Evolutionary conservation across 2,329 filamentous ascomycete species (phyloP), one percentile per base, ranked within the genome.

Genomic region (Aspergillus japonicus): DNA sequence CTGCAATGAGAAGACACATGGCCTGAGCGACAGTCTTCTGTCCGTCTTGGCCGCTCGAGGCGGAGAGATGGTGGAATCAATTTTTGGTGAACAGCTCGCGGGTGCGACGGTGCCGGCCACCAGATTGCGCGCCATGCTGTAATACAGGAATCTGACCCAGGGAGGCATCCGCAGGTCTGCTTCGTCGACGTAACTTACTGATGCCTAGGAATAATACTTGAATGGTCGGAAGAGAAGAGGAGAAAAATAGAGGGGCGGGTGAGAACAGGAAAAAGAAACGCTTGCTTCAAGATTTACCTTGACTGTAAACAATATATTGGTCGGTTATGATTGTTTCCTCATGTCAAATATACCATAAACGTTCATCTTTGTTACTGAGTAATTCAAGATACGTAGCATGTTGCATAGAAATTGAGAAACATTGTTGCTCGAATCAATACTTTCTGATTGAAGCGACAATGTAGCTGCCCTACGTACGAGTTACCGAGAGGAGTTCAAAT

Each of bases 1-100:
- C 33, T 97, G 93, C 79, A 96, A 92, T 73, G 93, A 98, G 80
- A 87, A 83, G 62, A 96, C 92, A 35, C 94, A 98, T 75, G 94
- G 94, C 61, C 78, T 96, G 77, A 92, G 90, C 73, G 90, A 96
- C 75, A 91, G 89, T 50, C 83, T 96, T 55, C 82, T 96, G 55
- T 94, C 90, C 2, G 89, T 95, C 62, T 80, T 95, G 63, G 86
- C 90, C 6, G 86, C 88, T 26, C 81, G 91, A 57, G 89, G 89
- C 35, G 90, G 89, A 26, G 90, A 95, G 77, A 87, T 95, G 72
- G 89, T 94, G 19, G 77, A 87, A 61, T 89, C 87, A 39, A 88
- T 95, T 62, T 95, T 95, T 74, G 84, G 80, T 24, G 69, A 73
- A 23, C 70, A 74, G 62, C 62, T 75, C 52, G 64, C 67, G 39